Evolutionary conservation across 495 filamentous ascomycete genomes (phyloP).

Genomic region (Penicillium verhagenii): DNA sequence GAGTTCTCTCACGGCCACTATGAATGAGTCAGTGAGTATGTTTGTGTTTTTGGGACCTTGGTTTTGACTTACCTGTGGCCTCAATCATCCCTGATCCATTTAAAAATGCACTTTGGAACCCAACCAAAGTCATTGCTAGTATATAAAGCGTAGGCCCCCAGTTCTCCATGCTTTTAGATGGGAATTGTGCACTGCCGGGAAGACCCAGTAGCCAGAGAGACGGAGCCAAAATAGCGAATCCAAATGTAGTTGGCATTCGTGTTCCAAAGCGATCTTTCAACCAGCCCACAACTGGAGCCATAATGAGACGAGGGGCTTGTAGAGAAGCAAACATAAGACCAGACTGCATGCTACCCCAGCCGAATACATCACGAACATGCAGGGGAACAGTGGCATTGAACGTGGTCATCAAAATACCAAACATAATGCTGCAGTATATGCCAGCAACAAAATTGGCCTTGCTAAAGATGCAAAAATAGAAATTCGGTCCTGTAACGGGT

Average conservation of each 20-base stretch:
- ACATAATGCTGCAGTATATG: conserved; percentile 4
- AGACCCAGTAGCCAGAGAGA: conserved; percentile 8
- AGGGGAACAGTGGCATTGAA: conserved; percentile 17
- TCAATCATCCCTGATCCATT: not conserved
- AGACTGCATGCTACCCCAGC: conserved; percentile 8
- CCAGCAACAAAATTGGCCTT: conserved; percentile 6
- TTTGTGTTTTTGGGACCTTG: too few relatives aligned
- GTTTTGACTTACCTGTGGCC: not conserved
- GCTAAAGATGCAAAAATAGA: conserved; percentile 4
- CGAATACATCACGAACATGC: conserved; percentile 10
- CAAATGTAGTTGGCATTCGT: conserved; percentile 4
- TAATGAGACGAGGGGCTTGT: conserved; percentile 2
- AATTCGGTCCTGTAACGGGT: not conserved
- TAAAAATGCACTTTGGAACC: not conserved
- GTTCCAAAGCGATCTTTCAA: conserved; percentile 11
- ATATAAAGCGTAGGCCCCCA: not conserved
- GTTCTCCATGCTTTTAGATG: not conserved
- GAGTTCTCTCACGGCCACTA: not conserved
- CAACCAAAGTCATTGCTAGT: not conserved
- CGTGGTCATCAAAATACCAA: conserved; percentile 2
- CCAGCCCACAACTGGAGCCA: conserved; percentile 6
- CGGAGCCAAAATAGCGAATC: conserved; percentile 3
- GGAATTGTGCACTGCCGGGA: conserved; percentile 5
- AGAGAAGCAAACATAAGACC: conserved; percentile 15
- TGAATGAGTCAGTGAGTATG: not conserved